phyloP scores from a whole-genome alignment of 306 rosid species.

The Alnus rubra region DNA sequence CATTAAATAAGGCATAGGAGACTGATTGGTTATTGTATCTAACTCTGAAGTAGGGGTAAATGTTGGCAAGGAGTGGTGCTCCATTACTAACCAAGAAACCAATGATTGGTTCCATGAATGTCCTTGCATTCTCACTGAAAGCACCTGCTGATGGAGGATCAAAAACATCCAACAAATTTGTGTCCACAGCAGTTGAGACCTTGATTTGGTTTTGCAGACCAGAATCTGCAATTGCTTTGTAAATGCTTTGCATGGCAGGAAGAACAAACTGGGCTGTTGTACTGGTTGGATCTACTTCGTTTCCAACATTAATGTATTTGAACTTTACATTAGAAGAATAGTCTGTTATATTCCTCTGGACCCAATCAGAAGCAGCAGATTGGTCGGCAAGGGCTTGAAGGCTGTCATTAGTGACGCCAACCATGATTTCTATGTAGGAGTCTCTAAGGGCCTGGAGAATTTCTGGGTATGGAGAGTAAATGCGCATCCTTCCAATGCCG shows the following conservation, averaged over 20 bases:
- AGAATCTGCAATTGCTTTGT: conserved; percentile 10
- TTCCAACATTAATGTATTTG: conserved; percentile 24
- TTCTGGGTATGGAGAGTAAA: neutral
- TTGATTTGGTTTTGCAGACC: conserved; percentile 14
- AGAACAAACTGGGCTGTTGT: neutral
- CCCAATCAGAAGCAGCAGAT: conserved; percentile 23
- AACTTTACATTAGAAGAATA: conserved; percentile 7
- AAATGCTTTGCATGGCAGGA: conserved; percentile 17
- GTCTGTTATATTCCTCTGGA: conserved; percentile 17
- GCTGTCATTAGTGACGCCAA: conserved; percentile 1
- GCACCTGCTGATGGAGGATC: conserved; percentile 31
- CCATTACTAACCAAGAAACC: conserved; percentile 7
- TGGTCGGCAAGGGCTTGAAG: neutral
- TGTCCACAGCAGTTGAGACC: conserved; percentile 17
- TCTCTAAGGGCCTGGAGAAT: conserved; percentile 1
- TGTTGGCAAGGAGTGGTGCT: conserved; percentile 10
- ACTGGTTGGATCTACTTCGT: neutral
- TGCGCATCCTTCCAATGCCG: neutral
- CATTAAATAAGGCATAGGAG: conserved; percentile 1
- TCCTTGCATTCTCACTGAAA: conserved; percentile 5
- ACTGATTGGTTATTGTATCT: neutral
- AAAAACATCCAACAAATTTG: neutral
- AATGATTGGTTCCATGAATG: conserved; percentile 11
- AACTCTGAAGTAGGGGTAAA: conserved; percentile 23
- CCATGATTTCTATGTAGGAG: conserved; percentile 1